A percentile compares a stretch with the other conserved stretches of the same genome.
phyloP scores from a whole-genome alignment of 2,329 filamentous ascomycete genomes.

The Paecilomyces sp. region DNA sequence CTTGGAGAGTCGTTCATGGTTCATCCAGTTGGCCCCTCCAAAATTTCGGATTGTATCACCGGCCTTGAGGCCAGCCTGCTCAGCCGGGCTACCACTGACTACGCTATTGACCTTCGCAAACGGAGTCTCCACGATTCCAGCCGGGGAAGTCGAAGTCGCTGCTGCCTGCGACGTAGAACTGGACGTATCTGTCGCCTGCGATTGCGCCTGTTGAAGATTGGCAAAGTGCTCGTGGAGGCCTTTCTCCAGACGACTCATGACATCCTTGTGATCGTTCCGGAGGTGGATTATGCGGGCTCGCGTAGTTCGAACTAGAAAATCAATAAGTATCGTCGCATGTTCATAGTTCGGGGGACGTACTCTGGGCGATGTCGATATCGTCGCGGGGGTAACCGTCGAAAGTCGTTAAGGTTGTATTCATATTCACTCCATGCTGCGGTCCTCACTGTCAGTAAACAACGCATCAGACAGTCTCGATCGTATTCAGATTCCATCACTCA shows the following conservation, averaged over 20 bases:
- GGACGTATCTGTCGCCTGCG: constrained; percentile 14
- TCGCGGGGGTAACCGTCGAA: constrained; percentile 86
- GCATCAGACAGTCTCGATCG: background rate
- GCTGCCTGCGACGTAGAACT: constrained; percentile 10
- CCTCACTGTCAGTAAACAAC: constrained; percentile 9
- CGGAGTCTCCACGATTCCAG: constrained; percentile 47
- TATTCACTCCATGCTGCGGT: constrained; percentile 76
- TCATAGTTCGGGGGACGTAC: constrained; percentile 42
- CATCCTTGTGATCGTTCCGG: constrained; percentile 84
- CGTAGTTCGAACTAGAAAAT: constrained; percentile 72
- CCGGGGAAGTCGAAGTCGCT: constrained; percentile 13
- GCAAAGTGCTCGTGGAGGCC: constrained; percentile 87
- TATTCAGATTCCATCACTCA: constrained; percentile 39
- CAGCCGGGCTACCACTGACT: constrained; percentile 69
- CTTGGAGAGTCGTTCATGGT: constrained; percentile 78
- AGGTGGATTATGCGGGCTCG: constrained; percentile 81
- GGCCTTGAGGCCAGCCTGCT: constrained; percentile 67
- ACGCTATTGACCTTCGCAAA: constrained; percentile 92
- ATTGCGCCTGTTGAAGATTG: constrained; percentile 50
- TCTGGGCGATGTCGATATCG: constrained; percentile 92
- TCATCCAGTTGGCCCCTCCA: constrained; percentile 73
- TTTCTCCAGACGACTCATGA: constrained; percentile 78
- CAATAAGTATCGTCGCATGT: constrained; percentile 5
- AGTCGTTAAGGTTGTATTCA: constrained; percentile 82
- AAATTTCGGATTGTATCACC: constrained; percentile 81